phyloP scores from a whole-genome alignment of 345 rosid genomes.

The Cardiospermum halicacabum region DNA sequence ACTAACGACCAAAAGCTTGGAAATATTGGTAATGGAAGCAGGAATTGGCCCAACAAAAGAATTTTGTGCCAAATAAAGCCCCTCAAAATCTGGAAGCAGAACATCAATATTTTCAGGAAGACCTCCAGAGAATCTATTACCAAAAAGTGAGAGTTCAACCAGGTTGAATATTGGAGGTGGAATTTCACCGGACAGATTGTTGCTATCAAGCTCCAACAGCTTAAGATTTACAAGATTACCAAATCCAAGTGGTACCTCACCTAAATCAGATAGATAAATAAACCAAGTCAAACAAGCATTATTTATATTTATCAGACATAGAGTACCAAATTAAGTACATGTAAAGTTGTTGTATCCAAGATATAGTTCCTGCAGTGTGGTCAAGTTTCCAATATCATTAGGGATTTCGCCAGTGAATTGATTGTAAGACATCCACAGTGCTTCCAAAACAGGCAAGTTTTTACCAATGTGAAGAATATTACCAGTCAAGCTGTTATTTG shows the following conservation, averaged over 20 bases:
- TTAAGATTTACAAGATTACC: neutral
- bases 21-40: conserved; percentile 4
- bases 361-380: conserved; percentile 1
- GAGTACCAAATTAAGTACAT: no score
- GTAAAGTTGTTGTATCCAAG: conserved; percentile 7
- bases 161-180: conserved; percentile 9
- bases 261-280: neutral
- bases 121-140: neutral
- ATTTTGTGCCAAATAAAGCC: neutral
- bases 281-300: no score
- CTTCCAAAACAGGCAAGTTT: neutral
- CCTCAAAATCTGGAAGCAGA: neutral
- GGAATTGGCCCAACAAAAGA: conserved; percentile 11
- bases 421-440: neutral
- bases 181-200: neutral
- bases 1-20: neutral
- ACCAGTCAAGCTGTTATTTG: neutral
- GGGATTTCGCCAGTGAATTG: neutral
- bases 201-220: neutral
- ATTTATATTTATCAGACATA: no score
- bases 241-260: conserved; percentile 17
- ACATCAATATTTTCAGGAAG: neutral
- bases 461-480: neutral
- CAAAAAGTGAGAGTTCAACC: neutral
- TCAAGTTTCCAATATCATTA: conserved; percentile 14